These are phyloP conservation scores for Ophiostoma angusticollis DNA, from an alignment of 2,329 filamentous ascomycete species.

Conservation along the genomic window DNA sequence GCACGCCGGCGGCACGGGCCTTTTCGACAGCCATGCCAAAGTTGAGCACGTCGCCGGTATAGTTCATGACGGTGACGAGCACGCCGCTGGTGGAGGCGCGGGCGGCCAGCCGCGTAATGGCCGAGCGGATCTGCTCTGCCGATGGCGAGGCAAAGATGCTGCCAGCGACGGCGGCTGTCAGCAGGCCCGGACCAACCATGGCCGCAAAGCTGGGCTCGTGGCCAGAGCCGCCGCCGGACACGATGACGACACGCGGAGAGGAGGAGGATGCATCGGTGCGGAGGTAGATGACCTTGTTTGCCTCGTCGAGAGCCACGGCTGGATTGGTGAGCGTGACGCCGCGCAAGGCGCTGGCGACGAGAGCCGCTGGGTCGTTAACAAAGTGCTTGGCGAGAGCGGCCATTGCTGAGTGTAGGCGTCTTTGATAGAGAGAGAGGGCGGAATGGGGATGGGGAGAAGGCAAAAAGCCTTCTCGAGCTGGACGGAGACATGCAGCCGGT, in stretches of 20 bases:
- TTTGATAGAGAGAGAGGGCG: not conserved
- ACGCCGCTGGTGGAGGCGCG: conserved; percentile 41
- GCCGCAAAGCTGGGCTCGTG: conserved; percentile 82
- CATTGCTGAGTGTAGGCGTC: conserved; percentile 13
- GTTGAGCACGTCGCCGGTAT: conserved; percentile 80
- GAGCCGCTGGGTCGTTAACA: conserved; percentile 66
- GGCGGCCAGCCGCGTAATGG: conserved; percentile 58
- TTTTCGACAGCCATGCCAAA: conserved; percentile 93
- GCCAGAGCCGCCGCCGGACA: conserved; percentile 80
- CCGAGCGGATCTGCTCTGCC: conserved; percentile 67
- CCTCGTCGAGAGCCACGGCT: conserved; percentile 60
- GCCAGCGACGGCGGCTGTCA: conserved; percentile 71
- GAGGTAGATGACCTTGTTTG: conserved; percentile 76
- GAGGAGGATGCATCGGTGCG: conserved; percentile 36
- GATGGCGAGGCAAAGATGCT: conserved; percentile 68
- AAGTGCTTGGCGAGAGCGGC: conserved; percentile 61
- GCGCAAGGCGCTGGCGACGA: conserved; percentile 65
- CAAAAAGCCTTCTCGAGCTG: not conserved
- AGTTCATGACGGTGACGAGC: conserved; percentile 90
- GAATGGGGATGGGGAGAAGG: not conserved
- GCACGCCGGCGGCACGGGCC: conserved; percentile 63
- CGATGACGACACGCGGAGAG: conserved; percentile 57
- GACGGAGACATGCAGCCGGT: too few species aligned
- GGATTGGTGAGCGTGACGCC: conserved; percentile 76
- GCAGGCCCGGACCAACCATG: conserved; percentile 71